These are phyloP conservation scores for Exophiala xenobiotica DNA, from an alignment of 2,329 filamentous ascomycete genomes.

Conservation along the genomic window DNA sequence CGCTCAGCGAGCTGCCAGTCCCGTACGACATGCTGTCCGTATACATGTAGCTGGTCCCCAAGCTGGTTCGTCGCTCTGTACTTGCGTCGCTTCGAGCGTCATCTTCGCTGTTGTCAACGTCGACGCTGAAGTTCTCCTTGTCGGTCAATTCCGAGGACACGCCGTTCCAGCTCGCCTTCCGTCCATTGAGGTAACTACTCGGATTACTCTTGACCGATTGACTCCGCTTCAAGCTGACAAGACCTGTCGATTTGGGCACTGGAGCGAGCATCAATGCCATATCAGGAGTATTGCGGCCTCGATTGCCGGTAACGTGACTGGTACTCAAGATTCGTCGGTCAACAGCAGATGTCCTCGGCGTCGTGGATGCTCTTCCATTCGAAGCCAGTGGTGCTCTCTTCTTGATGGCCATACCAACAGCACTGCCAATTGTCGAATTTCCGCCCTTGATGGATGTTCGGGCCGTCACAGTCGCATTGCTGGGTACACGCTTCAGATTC, in stretches of 20 bases:
- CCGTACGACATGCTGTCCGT: constrained; percentile 44
- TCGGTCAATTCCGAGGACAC: constrained; percentile 38
- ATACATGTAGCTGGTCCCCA: constrained; percentile 34
- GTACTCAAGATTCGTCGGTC: constrained; percentile 83
- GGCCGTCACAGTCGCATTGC: constrained; percentile 43
- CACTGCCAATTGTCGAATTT: constrained; percentile 28
- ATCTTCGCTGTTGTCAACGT: constrained; percentile 41
- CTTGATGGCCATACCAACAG: constrained; percentile 50
- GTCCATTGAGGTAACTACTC: constrained; percentile 46
- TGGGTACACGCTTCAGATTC: constrained; percentile 54
- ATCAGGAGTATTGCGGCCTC: constrained; percentile 45
- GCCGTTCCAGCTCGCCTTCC: constrained; percentile 71
- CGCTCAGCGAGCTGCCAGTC: constrained; percentile 42
- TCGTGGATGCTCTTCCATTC: constrained; percentile 43
- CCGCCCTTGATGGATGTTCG: constrained; percentile 41
- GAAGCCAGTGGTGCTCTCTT: constrained; percentile 50
- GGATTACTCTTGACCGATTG: constrained; percentile 70
- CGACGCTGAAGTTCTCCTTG: constrained; percentile 68
- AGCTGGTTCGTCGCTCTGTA: constrained; percentile 47
- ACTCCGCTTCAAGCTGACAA: constrained; percentile 68
- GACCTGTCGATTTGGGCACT: constrained; percentile 35
- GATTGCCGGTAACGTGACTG: constrained; percentile 82
- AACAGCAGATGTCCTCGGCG: constrained; percentile 46
- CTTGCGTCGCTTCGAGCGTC: constrained; percentile 51
- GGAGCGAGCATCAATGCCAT: constrained; percentile 33